Evolutionary conservation across 2,329 filamentous ascomycete genomes (phyloP).

Genomic region (Ophiosphaerella korrae): DNA sequence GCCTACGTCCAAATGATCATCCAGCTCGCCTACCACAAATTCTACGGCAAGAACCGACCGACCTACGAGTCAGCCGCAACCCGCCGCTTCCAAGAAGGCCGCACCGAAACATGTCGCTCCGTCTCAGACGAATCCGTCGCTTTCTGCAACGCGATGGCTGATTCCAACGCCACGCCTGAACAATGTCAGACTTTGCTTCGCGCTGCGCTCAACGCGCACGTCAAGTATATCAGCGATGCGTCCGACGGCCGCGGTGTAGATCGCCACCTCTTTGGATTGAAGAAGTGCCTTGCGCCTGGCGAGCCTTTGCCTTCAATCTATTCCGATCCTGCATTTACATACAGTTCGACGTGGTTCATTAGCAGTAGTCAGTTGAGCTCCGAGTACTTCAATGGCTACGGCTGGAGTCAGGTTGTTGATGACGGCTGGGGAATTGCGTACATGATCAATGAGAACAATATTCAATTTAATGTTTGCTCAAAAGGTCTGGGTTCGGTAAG

Average conservation of each 20-base stretch:
- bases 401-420: conserved; percentile 97
- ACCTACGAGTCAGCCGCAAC: conserved; percentile 97
- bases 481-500: conserved; percentile 79
- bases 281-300: conserved; percentile 81
- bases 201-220: conserved; percentile 78
- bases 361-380: conserved; percentile 88
- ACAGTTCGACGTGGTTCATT: conserved; percentile 88
- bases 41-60: conserved; percentile 96
- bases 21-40: conserved; percentile 97
- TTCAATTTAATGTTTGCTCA: conserved; percentile 98
- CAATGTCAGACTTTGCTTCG: conserved; percentile 77
- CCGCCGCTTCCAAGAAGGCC: conserved; percentile 92
- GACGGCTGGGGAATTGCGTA: conserved; percentile 97
- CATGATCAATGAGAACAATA: conserved; percentile 99
- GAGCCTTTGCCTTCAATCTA: conserved; percentile 84
- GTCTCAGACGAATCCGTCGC: conserved; percentile 90
- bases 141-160: conserved; percentile 86
- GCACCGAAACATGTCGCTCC: conserved; percentile 92
- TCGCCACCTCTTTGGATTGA: conserved; percentile 94
- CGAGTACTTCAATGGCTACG: conserved; percentile 99
- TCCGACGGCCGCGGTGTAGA: conserved; percentile 94
- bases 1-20: conserved; percentile 99
- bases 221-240: conserved; percentile 89
- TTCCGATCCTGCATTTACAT: conserved; percentile 82
- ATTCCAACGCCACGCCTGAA: conserved; percentile 66